Percentiles rank a stretch among this genome's conserved stretches.
These are phyloP conservation scores for Nothomitra cinnamomea DNA, from an alignment of 2,329 filamentous ascomycete genomes.

Conservation along the genomic window DNA sequence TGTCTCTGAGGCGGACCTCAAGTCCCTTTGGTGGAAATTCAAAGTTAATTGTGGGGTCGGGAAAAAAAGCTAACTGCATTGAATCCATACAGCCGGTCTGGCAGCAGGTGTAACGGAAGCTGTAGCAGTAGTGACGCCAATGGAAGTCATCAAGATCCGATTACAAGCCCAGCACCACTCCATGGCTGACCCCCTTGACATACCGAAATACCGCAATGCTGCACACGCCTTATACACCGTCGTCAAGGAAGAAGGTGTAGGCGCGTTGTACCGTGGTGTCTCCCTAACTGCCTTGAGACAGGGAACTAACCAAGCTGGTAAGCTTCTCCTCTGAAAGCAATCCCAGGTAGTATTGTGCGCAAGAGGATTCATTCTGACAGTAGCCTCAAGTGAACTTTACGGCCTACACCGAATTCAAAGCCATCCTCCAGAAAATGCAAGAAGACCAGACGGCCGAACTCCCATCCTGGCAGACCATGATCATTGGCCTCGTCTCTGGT, in stretches of 20 bases:
- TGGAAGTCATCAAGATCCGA: slow-evolving; percentile 99
- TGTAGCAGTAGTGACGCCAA: slow-evolving; percentile 88
- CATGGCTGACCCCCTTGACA: slow-evolving; percentile 89
- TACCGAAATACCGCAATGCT: slow-evolving; percentile 95
- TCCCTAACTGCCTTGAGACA: slow-evolving; percentile 84
- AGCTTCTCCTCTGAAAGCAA: background rate
- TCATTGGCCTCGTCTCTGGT: slow-evolving; percentile 80
- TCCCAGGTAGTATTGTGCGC: background rate
- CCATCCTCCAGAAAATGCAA: slow-evolving; percentile 54
- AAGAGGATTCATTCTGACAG: background rate
- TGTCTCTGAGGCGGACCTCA: background rate
- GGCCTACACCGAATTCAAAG: slow-evolving; percentile 87
- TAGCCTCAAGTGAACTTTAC: slow-evolving; percentile 66
- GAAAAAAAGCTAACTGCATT: slow-evolving; percentile 19
- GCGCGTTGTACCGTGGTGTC: slow-evolving; percentile 83
- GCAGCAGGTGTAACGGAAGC: slow-evolving; percentile 91
- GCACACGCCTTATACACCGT: slow-evolving; percentile 74
- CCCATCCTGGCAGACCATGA: slow-evolving; percentile 75
- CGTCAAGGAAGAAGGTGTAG: slow-evolving; percentile 73
- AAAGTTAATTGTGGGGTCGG: slow-evolving; percentile 5
- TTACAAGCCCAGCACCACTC: slow-evolving; percentile 96
- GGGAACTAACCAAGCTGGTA: slow-evolving; percentile 76
- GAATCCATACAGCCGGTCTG: slow-evolving; percentile 48
- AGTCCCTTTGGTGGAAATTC: background rate
- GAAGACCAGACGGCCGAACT: slow-evolving; percentile 47